phyloP scores from a whole-genome alignment of 1,284 basidiomycete genomes.

The Xerocomus nothofagi region DNA sequence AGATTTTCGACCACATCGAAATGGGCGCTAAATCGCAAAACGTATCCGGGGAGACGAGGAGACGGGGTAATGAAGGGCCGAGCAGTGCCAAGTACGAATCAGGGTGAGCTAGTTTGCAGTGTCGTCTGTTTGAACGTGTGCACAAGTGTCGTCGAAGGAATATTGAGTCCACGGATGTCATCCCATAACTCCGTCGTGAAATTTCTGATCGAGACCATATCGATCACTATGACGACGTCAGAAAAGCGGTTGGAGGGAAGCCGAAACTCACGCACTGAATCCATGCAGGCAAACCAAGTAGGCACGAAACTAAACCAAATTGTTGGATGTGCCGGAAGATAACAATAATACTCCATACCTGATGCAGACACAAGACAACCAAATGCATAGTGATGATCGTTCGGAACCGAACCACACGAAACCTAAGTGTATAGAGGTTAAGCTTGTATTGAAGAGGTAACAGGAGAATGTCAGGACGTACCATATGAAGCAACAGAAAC shows the following conservation, averaged over 20 bases:
- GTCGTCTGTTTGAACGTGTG: conserved; percentile 18
- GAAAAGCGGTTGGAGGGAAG: not conserved
- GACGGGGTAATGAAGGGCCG: not conserved
- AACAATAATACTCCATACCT: not conserved
- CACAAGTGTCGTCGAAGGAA: conserved; percentile 15
- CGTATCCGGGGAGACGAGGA: conserved; percentile 6
- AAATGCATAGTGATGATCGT: too few species aligned
- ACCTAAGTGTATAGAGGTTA: too few species aligned
- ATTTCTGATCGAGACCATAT: conserved; percentile 19
- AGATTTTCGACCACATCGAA: conserved; percentile 11
- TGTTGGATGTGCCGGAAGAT: not conserved
- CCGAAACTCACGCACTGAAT: not conserved
- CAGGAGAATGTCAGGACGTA: too few species aligned
- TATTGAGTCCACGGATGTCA: conserved; percentile 8
- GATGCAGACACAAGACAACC: conserved; percentile 4
- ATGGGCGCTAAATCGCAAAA: conserved; percentile 14
- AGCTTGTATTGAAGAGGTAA: too few species aligned
- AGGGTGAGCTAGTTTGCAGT: conserved; percentile 16
- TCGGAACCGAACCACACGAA: too few species aligned
- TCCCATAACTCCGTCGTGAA: conserved; percentile 6
- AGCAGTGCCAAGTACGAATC: conserved; percentile 12
- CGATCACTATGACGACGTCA: conserved; percentile 2
- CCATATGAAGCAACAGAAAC: too few species aligned
- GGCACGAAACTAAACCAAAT: not conserved
- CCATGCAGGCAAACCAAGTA: not conserved